phyloP scores from a whole-genome alignment of 2,329 filamentous ascomycete species.

The Chaetomium strumarium region DNA sequence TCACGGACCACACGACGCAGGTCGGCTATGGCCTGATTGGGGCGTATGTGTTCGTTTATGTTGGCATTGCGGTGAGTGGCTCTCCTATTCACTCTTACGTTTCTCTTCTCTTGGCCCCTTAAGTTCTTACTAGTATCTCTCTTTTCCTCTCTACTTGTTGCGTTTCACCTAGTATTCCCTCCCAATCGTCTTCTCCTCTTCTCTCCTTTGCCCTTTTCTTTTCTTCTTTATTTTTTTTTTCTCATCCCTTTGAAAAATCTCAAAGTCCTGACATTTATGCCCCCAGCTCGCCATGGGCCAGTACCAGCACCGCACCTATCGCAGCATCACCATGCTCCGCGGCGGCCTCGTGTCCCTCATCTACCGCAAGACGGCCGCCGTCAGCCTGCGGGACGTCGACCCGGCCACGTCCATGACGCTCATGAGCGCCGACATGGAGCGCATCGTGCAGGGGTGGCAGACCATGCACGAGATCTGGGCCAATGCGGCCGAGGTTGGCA shows the following conservation, averaged over 20 bases:
- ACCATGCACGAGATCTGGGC: constrained; percentile 56
- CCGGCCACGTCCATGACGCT: constrained; percentile 40
- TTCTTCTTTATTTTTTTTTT: neutral
- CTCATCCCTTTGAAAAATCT: neutral
- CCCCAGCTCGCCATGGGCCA: constrained; percentile 25
- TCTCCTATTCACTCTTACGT: neutral
- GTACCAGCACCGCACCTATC: constrained; percentile 33
- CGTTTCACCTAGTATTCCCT: neutral
- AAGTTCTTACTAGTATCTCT: too few relatives aligned
- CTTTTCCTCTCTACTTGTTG: too few relatives aligned
- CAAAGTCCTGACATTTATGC: too few relatives aligned
- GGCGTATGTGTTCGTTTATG: constrained; percentile 36
- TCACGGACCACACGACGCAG: constrained; percentile 24
- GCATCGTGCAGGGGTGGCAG: constrained; percentile 32
- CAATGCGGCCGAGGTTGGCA: constrained; percentile 47
- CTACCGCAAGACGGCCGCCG: constrained; percentile 39
- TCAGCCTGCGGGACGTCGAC: constrained; percentile 30
- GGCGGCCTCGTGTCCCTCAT: constrained; percentile 39
- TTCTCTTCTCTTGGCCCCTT: neutral
- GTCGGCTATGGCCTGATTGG: constrained; percentile 36
- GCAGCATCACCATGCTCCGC: constrained; percentile 33
- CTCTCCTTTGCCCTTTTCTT: too few relatives aligned
- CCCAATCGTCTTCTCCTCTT: too few relatives aligned
- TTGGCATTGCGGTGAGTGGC: constrained; percentile 35
- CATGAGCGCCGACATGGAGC: constrained; percentile 44